phyloP scores from a whole-genome alignment of 495 filamentous ascomycete species.

The Margaritispora aquatica region DNA sequence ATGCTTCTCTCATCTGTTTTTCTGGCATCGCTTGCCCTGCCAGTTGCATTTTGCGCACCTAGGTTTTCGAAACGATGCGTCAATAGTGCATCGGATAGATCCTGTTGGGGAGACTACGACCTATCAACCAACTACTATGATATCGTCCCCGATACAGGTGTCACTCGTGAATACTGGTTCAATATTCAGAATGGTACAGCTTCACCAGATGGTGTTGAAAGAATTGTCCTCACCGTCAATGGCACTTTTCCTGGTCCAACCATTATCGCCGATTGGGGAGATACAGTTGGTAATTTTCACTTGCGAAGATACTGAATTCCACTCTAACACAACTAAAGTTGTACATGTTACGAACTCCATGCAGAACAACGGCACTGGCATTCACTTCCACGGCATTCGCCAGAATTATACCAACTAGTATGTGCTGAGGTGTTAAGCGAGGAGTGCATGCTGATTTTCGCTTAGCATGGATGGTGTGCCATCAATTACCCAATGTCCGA shows the following conservation, averaged over 20 bases:
- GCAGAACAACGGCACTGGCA: constrained; percentile 29
- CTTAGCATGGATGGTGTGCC: constrained; percentile 39
- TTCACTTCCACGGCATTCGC: constrained; percentile 48
- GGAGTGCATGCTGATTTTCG: no score
- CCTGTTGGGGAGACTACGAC: constrained; percentile 37
- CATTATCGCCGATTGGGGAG: constrained; percentile 27
- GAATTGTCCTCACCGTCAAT: constrained; percentile 35
- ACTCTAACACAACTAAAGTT: background rate
- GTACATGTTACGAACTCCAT: constrained; percentile 51
- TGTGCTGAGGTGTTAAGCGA: no score
- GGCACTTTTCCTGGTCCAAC: constrained; percentile 35
- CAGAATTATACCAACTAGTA: constrained; percentile 18
- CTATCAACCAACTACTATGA: constrained; percentile 50
- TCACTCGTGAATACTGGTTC: constrained; percentile 37
- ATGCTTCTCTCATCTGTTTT: constrained; percentile 10
- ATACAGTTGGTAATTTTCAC: constrained; percentile 24
- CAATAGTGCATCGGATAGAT: constrained; percentile 34
- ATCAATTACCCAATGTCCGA: constrained; percentile 37
- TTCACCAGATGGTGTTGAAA: constrained; percentile 40
- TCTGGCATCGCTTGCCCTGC: constrained; percentile 3
- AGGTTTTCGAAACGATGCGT: constrained; percentile 21
- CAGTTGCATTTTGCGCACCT: background rate
- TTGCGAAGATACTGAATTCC: background rate
- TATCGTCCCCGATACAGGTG: constrained; percentile 40
- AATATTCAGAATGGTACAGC: constrained; percentile 35